Evolutionary conservation across 192 early-diverging fungal genomes (phyloP), one percentile per base, ranked within the genome.

Genomic region (Phycomyces nitens): DNA sequence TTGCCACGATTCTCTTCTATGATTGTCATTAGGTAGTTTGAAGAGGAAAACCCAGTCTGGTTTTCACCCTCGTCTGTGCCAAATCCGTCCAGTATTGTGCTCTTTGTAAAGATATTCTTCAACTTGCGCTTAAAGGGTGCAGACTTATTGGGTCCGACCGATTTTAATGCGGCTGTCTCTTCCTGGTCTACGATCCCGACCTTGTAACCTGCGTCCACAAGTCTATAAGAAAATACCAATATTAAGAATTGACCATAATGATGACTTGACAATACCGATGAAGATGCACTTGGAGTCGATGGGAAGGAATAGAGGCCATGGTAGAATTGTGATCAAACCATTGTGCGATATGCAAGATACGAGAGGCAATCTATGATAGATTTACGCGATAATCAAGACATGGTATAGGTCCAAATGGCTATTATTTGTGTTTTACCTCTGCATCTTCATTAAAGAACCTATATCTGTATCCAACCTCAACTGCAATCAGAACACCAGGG

Each of bases 401-500:
- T 16, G 1, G n/a, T n/a, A n/a, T n/a, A n/a, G n/a, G n/a, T n/a
- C n/a, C n/a, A n/a, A n/a, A n/a, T n/a, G n/a, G n/a, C n/a, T n/a
- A n/a, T n/a, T n/a, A n/a, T 10, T 56, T 22, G 8, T 56, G 12
- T 3, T 41, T 34, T 80, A 84, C 83, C 82, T 82, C 78, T 2
- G 94, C 93, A 73, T 96, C 94, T 24, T 92, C 86, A 41, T 83
- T 92, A 82, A 97, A 97, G 58, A 97, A 94, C 12, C 91, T 79
- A 74, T 79, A 97, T 75, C 93, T 93, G 82, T 97, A 95, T n/a
- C 94, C 94, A 11, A 97, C 94, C 69, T 97, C 94, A 4, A 97
- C 85, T 0, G 87, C 83, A 40, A 97, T 80, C 16, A 97, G 58
- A 26, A 82, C 80, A 64, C 86, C 88, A 1, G 90, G 88, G 69